Evolutionary conservation across 2,329 filamentous ascomycete genomes (phyloP).

Genomic region (Botryotinia globosa): DNA sequence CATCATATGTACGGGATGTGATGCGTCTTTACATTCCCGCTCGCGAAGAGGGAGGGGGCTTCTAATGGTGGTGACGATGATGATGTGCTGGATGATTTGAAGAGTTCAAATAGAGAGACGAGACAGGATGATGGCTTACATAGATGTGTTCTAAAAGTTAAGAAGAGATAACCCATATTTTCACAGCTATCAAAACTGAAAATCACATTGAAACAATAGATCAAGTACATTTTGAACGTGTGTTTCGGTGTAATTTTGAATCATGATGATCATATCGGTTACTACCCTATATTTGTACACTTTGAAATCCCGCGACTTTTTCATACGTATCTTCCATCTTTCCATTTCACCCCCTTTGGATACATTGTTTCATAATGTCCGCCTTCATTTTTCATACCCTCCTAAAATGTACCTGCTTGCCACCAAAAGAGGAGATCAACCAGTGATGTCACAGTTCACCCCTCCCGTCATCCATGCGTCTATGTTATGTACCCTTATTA

Average conservation of each 20-base stretch:
- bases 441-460: conserved; percentile 15
- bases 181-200: background rate
- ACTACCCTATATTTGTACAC: conserved; percentile 8
- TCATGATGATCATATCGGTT: conserved; percentile 5
- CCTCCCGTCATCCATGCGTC: conserved; percentile 14
- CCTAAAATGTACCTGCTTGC: conserved; percentile 13
- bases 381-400: background rate
- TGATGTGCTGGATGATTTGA: background rate
- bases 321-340: conserved; percentile 4
- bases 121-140: background rate
- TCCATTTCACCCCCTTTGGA: background rate
- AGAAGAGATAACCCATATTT: background rate
- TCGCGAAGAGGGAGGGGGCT: background rate
- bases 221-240: background rate
- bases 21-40: background rate
- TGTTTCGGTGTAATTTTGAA: background rate
- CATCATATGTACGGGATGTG: background rate
- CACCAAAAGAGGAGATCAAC: conserved; percentile 13
- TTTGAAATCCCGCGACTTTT: background rate
- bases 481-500: conserved; percentile 21
- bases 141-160: background rate
- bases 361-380: conserved; percentile 12
- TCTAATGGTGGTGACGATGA: background rate
- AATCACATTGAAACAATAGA: background rate
- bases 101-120: background rate